phyloP scores from a whole-genome alignment of 1,284 basidiomycete species.

The Boletus sp. region DNA sequence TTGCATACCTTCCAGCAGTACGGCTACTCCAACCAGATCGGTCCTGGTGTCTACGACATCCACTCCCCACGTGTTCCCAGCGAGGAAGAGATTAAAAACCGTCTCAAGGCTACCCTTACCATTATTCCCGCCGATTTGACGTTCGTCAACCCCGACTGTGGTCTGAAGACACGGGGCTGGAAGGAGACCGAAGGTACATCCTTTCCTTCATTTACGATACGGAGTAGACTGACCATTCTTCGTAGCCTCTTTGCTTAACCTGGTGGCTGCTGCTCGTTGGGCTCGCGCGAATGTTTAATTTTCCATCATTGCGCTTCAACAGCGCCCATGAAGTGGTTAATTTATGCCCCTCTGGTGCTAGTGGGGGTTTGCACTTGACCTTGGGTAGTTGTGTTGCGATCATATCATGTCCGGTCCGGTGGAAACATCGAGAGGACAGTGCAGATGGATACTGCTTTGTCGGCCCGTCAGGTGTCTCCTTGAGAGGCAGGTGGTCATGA shows the following conservation, averaged over 20 bases:
- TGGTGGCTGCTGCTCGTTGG: slow-evolving; percentile 89
- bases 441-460: slow-evolving; percentile 22
- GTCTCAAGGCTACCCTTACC: slow-evolving; percentile 80
- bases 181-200: slow-evolving; percentile 78
- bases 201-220: slow-evolving; percentile 1
- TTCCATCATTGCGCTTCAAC: slow-evolving; percentile 77
- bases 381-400: slow-evolving; percentile 47
- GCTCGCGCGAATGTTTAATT: slow-evolving; percentile 76
- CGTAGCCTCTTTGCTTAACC: slow-evolving; percentile 73
- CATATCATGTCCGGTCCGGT: slow-evolving; percentile 25
- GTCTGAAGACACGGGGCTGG: slow-evolving; percentile 94
- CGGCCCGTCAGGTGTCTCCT: slow-evolving; percentile 39
- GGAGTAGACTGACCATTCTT: slow-evolving; percentile 8
- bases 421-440: slow-evolving; percentile 20
- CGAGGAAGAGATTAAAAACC: slow-evolving; percentile 92
- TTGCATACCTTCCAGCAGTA: slow-evolving; percentile 93
- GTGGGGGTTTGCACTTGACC: slow-evolving; percentile 33
- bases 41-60: slow-evolving; percentile 98
- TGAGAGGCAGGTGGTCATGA: slow-evolving; percentile 36
- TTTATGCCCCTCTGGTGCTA: slow-evolving; percentile 32
- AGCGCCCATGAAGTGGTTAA: slow-evolving; percentile 61
- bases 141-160: slow-evolving; percentile 93
- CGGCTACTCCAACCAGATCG: slow-evolving; percentile 97
- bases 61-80: slow-evolving; percentile 98
- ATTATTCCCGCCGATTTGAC: slow-evolving; percentile 78